phyloP scores from a whole-genome alignment of 176 grass and related monocot genomes.

The Tuctoria greenei region DNA sequence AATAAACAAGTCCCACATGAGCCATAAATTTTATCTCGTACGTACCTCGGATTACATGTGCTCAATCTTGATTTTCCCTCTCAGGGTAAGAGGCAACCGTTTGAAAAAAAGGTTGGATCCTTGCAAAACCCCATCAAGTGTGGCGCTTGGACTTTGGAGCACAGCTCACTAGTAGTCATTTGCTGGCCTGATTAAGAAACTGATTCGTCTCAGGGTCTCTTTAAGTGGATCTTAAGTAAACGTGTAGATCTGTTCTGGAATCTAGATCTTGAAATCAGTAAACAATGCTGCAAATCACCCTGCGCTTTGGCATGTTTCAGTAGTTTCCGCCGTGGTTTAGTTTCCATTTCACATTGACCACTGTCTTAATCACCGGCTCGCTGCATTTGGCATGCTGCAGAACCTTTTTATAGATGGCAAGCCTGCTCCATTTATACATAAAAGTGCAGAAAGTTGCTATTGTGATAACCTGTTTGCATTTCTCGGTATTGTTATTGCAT shows the following conservation, averaged over 20 bases:
- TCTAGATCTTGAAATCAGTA: conserved; percentile 56
- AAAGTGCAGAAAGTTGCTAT: conserved; percentile 14
- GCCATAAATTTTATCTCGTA: conserved; percentile 21
- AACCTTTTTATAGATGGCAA: conserved; percentile 6
- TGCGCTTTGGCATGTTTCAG: conserved; percentile 37
- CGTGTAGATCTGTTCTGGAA: conserved; percentile 35
- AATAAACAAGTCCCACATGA: conserved; percentile 29
- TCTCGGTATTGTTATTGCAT: neutral
- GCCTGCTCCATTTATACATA: neutral
- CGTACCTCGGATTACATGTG: neutral
- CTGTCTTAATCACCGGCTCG: neutral
- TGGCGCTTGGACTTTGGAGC: conserved; percentile 16
- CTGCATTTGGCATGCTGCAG: neutral
- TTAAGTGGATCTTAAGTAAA: conserved; percentile 58
- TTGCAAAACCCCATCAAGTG: conserved; percentile 9
- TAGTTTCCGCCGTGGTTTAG: neutral
- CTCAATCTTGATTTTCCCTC: conserved; percentile 28
- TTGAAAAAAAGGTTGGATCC: conserved; percentile 34
- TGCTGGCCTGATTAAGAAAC: conserved; percentile 30
- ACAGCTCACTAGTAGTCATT: neutral
- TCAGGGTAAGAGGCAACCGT: conserved; percentile 8
- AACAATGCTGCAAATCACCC: conserved; percentile 42
- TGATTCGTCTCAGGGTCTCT: conserved; percentile 26
- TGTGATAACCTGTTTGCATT: neutral
- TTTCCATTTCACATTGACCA: conserved; percentile 33